Evolutionary conservation across 495 filamentous ascomycete genomes (phyloP).

Genomic region (Thermothielavioides terrestris): DNA sequence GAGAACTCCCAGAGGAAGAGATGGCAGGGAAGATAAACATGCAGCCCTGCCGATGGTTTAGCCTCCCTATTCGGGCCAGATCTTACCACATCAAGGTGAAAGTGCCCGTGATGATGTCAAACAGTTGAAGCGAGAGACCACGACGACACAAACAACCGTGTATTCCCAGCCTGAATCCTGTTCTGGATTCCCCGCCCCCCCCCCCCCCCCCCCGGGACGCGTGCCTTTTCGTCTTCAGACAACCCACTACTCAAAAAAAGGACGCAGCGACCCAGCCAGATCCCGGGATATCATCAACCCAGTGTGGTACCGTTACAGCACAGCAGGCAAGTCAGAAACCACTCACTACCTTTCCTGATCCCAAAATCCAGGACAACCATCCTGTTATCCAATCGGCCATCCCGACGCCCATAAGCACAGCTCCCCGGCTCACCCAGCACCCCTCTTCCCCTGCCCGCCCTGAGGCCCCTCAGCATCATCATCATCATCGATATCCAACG

Average conservation of each 20-base stretch:
- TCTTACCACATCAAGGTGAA: too few species aligned
- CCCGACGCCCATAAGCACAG: too few species aligned
- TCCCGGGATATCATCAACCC: background rate
- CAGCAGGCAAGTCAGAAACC: background rate
- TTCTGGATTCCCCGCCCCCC: background rate
- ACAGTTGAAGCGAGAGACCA: background rate
- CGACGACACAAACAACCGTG: background rate
- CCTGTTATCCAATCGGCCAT: too few species aligned
- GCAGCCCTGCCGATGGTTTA: background rate
- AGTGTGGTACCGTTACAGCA: too few species aligned
- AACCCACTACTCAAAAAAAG: too few species aligned
- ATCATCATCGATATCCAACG: constrained; percentile 32
- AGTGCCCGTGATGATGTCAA: background rate
- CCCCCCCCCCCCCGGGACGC: too few species aligned
- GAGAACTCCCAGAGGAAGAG: too few species aligned
- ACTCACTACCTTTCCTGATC: too few species aligned
- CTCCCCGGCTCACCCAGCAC: background rate
- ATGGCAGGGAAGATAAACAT: background rate
- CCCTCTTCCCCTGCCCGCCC: background rate
- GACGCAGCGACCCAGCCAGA: background rate
- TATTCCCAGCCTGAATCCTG: background rate
- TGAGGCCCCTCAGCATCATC: constrained; percentile 4
- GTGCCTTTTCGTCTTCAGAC: background rate
- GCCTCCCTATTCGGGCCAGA: background rate
- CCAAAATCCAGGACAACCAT: too few species aligned